Evolutionary conservation across 164 flowering plant genomes (phyloP), one percentile per base, ranked within the genome.

Genomic region (Piper longum): DNA sequence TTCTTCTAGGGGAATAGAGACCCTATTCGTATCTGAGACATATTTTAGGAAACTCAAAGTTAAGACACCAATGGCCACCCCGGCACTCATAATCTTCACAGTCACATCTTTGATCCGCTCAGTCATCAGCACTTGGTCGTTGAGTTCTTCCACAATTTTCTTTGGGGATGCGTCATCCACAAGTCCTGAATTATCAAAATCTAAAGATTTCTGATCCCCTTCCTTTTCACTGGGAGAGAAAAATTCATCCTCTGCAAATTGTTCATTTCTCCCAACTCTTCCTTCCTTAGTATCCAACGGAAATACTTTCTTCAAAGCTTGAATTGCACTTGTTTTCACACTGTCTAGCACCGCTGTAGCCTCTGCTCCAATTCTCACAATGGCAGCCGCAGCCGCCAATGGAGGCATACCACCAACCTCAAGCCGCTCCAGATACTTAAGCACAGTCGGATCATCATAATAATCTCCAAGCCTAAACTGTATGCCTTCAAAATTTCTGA

Each of bases 361-460:
- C 70, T 77, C 88, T 45, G 95, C 96, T 8, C 99, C 96, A 70
- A 93, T 85, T 75, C 81, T 82, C 45, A 74, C 99, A 19, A 93
- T 93, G 62, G 99, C 97, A 62, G 96, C 97, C 42, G 99, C 99
- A 9, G 95, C 99, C 74, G 95, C 97, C 74, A 93, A 80, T n/a
- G 99, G 91, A 48, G 97, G 88, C 59, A 89, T 72, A 56, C 84
- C 82, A 57, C 63, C 91, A 52, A 91, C 87, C 72, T 88, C 97
- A 56, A 85, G 74, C 76, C 87, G 81, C 63, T 93, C 99, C 61
- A 90, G 72, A 71, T 93, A 88, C 62, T 80, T 83, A 59, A 93
- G 78, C 61, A 93, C 97, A 12, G 73, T 80, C 42, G 93, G 87
- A 71, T 93, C 93, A 75, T 93, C 99, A 81, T 93, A 93, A 72